Evolutionary conservation across 169 alveolate species (phyloP), one percentile per base, ranked within the genome.

Genomic region (Cryptosporidium sp.): DNA sequence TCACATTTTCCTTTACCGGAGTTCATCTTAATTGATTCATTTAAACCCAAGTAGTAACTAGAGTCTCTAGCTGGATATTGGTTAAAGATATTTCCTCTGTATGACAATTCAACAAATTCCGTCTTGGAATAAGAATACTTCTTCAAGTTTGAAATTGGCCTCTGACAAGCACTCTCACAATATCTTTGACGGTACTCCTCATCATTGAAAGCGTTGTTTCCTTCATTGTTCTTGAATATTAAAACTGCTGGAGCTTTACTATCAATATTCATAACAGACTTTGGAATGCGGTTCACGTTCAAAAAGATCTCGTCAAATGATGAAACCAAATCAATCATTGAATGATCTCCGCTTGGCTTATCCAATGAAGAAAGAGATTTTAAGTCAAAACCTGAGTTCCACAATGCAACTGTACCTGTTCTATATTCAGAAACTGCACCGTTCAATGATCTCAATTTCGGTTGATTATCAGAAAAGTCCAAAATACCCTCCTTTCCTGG

Each of bases 51-150:
- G 35, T 74, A 74, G 29, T 37, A 35, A 35, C 31, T 35, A 7
- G 70, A 58, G 29, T 74, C 71, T 39, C 61, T 74, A n/a, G 86
- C 71, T 58, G 86, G 86, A 12, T 74, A 74, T 58, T 74, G 86
- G 31, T 74, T 59, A 33, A 74, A 74, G 3, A 74, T 55, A 14
- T 59, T 74, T 2, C 73, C 86, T 21, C 59, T 43, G n/a, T 74
- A 21, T 58, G 86, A 58, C 12, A 74, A 58, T 61, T 74, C 86
- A 52, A 74, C 86, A 52, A 58, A 74, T 29, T 74, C 86, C 3
- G 71, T 59, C 31, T 74, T 74, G 21, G 86, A 74, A 23, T 74
- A 74, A 18, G 86, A 74, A 35, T 58, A 74, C 41, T 52, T 65
- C 14, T 74, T 52, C 39, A 74, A 23, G 7, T 43, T n/a, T 5